Evolutionary conservation across 108 stramenopile species (phyloP).

Genomic region (Conticribra guillardii): DNA sequence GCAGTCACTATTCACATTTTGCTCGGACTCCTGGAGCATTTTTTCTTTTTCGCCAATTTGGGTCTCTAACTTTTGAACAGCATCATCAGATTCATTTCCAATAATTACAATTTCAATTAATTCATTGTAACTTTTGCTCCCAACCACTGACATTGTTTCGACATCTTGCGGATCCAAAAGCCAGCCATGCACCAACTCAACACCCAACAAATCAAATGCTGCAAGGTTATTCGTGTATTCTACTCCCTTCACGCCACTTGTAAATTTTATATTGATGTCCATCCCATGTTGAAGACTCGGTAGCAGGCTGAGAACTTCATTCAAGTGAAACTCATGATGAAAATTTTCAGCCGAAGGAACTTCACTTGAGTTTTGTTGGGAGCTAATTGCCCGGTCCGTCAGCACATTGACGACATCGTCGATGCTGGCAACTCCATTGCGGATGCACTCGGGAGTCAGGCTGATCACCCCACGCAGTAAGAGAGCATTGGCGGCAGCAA

Average conservation of each 20-base stretch:
- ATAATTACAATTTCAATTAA: conserved; percentile 85
- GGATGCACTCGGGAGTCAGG: conserved; percentile 64
- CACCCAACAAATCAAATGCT: conserved; percentile 88
- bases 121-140: conserved; percentile 90
- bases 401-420: conserved; percentile 80
- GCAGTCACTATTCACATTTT: background rate
- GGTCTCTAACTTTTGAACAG: conserved; percentile 24
- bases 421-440: conserved; percentile 63
- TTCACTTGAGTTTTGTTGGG: no score
- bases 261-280: conserved; percentile 97
- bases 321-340: conserved; percentile 64
- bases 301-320: conserved; percentile 83
- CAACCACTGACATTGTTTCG: conserved; percentile 51
- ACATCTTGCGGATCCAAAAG: conserved; percentile 80
- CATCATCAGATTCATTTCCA: conserved; percentile 65
- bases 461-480: conserved; percentile 75
- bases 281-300: conserved; percentile 92
- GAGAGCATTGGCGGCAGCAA: conserved; percentile 94
- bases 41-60: background rate
- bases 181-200: conserved; percentile 98
- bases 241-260: conserved; percentile 68
- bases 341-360: no score
- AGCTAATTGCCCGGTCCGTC: conserved; percentile 62
- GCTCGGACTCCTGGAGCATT: conserved; percentile 1
- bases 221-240: conserved; percentile 91